These are phyloP conservation scores for Alternaria burnsii DNA, from an alignment of 2,329 filamentous ascomycete species.

Conservation along the genomic window DNA sequence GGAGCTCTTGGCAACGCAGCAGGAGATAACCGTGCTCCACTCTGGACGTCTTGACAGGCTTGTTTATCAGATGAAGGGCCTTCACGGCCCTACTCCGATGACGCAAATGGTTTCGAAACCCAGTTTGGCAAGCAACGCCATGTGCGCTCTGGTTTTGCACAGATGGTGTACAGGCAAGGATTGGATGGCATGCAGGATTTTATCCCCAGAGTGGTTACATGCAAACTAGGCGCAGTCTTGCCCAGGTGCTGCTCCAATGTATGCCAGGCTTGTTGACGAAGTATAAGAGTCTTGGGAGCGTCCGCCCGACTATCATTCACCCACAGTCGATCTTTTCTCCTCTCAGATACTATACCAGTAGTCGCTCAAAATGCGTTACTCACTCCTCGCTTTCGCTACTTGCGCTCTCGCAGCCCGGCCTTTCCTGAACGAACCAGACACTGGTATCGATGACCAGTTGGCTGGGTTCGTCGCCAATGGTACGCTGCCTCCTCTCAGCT, in stretches of 20 bases:
- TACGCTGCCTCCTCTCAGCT: constrained; percentile 54
- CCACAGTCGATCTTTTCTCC: constrained; percentile 5
- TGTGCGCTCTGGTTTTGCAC: constrained; percentile 6
- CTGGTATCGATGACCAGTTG: constrained; percentile 42
- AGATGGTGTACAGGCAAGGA: constrained; percentile 9
- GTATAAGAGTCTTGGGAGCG: constrained; percentile 18
- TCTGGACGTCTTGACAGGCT: constrained; percentile 8
- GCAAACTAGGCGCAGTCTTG: not conserved
- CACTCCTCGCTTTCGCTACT: constrained; percentile 30
- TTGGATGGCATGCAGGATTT: constrained; percentile 1
- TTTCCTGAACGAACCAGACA: constrained; percentile 49
- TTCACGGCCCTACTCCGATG: constrained; percentile 12
- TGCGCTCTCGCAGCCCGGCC: constrained; percentile 44
- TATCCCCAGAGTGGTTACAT: not conserved
- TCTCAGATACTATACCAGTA: constrained; percentile 2
- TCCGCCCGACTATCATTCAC: not conserved
- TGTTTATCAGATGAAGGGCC: constrained; percentile 9
- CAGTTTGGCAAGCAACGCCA: constrained; percentile 5
- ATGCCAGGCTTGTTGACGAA: not conserved
- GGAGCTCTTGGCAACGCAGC: constrained; percentile 18
- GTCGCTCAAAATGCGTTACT: constrained; percentile 33
- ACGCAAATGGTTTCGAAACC: constrained; percentile 18
- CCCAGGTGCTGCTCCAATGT: not conserved
- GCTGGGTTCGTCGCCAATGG: constrained; percentile 33
- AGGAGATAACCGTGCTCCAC: constrained; percentile 13